Percentiles rank a stretch among this genome's conserved stretches.
phyloP scores from a whole-genome alignment of 352 stramenopile genomes.

The Phytophthora boehmeriae region DNA sequence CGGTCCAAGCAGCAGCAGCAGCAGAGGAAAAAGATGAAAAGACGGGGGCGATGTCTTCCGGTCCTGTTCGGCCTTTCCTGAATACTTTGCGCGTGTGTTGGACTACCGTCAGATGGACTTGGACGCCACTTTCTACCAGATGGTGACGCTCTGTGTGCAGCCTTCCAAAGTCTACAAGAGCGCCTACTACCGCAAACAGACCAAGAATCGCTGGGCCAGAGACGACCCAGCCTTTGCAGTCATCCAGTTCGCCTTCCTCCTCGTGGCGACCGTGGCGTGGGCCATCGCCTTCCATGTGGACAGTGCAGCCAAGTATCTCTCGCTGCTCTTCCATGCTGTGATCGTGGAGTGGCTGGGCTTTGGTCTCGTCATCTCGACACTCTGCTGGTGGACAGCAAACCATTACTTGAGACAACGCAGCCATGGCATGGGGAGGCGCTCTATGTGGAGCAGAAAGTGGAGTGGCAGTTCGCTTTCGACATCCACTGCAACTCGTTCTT shows the following conservation, averaged over 20 bases:
- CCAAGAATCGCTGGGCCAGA: constrained; percentile 98
- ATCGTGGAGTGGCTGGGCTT: constrained; percentile 86
- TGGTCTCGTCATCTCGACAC: constrained; percentile 69
- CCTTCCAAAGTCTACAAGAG: constrained; percentile 90
- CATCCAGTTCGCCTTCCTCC: constrained; percentile 94
- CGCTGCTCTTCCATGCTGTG: constrained; percentile 77
- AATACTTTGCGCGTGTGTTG: constrained; percentile 83
- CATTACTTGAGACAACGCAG: constrained; percentile 64
- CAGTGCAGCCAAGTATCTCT: constrained; percentile 53
- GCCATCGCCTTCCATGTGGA: constrained; percentile 78
- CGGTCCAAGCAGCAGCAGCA: too few species aligned
- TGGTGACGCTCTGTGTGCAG: constrained; percentile 87
- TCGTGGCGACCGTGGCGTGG: constrained; percentile 79
- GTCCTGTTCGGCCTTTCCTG: constrained; percentile 73
- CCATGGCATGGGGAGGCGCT: constrained; percentile 78
- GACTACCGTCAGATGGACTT: constrained; percentile 91
- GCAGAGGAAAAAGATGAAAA: constrained; percentile 18
- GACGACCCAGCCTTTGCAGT: constrained; percentile 98
- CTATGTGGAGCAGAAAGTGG: constrained; percentile 96
- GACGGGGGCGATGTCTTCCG: constrained; percentile 58
- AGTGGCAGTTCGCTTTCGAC: constrained; percentile 99
- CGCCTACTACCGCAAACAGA: constrained; percentile 92
- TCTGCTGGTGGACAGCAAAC: constrained; percentile 81
- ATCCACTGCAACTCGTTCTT: constrained; percentile 99
- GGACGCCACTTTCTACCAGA: constrained; percentile 89